Percentiles rank a stretch among this genome's conserved stretches.
Conservation (phyloP, 495 filamentous ascomycete species). For the Neurospora sp. region DNA sequence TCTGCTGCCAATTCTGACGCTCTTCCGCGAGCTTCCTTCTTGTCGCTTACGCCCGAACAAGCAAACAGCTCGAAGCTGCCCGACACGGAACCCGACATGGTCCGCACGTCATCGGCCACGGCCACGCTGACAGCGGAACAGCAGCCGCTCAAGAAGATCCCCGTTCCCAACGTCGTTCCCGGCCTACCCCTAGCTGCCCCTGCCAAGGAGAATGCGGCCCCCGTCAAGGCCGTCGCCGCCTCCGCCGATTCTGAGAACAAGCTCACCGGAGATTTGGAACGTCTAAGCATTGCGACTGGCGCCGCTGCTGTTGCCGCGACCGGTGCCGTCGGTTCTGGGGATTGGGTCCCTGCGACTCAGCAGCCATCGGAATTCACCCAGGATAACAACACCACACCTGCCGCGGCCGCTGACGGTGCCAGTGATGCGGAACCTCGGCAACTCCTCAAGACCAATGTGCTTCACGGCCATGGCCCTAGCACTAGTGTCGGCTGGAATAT, state of each 20-base stretch:
- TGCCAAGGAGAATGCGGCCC: slow-evolving; percentile 5
- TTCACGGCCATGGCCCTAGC: background rate
- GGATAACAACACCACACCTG: background rate
- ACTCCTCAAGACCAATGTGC: background rate
- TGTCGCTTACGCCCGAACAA: background rate
- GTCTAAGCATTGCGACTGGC: background rate
- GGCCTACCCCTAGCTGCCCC: slow-evolving; percentile 9
- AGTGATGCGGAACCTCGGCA: background rate
- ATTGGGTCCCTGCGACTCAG: background rate
- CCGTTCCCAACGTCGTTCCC: slow-evolving; percentile 11
- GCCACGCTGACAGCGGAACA: background rate
- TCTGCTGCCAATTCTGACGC: background rate
- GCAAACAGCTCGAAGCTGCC: background rate
- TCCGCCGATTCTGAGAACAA: background rate
- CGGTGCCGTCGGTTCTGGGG: background rate
- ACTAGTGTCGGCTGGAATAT: background rate
- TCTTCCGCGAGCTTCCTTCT: background rate
- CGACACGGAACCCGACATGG: background rate
- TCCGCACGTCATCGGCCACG: slow-evolving; percentile 7
- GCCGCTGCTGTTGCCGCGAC: background rate
- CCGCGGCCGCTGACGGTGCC: background rate
- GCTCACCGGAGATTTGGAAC: background rate
- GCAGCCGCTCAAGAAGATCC: background rate
- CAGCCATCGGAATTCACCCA: background rate
- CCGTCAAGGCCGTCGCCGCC: background rate